phyloP scores from a whole-genome alignment of 164 flowering plant species.

The Cinnamomum micranthum region DNA sequence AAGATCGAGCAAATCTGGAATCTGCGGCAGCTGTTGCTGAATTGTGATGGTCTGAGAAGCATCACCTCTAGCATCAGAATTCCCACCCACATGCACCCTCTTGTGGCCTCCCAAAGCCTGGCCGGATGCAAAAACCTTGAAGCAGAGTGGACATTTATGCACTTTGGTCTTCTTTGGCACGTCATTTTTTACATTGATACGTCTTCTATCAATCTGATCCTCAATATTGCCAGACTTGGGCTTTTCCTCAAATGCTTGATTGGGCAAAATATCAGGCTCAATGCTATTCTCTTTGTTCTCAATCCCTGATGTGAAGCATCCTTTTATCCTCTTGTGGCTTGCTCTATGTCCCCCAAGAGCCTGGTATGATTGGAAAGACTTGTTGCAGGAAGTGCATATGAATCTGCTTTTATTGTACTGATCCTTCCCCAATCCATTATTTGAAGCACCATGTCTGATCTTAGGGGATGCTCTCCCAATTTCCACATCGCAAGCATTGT shows the following conservation, averaged over 20 bases:
- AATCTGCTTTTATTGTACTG: slow-evolving; percentile 36
- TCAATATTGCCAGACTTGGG: slow-evolving; percentile 14
- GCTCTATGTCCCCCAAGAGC: slow-evolving; percentile 63
- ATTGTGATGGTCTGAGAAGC: slow-evolving; percentile 20
- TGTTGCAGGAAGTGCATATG: slow-evolving; percentile 46
- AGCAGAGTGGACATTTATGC: slow-evolving; percentile 56
- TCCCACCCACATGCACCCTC: slow-evolving; percentile 51
- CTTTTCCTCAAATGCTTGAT: slow-evolving; percentile 20
- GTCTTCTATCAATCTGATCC: background rate
- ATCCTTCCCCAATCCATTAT: slow-evolving; percentile 23
- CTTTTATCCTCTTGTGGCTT: slow-evolving; percentile 42
- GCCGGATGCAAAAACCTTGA: slow-evolving; percentile 54
- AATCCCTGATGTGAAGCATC: slow-evolving; percentile 25
- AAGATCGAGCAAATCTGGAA: slow-evolving; percentile 45
- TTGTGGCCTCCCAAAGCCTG: slow-evolving; percentile 82
- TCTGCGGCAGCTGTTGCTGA: slow-evolving; percentile 23
- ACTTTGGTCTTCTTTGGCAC: slow-evolving; percentile 33
- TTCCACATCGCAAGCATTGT: slow-evolving; percentile 18
- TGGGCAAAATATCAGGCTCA: slow-evolving; percentile 24
- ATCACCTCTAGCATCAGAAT: slow-evolving; percentile 17
- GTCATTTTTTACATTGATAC: slow-evolving; percentile 13
- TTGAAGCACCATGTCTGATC: slow-evolving; percentile 17
- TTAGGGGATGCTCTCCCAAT: slow-evolving; percentile 13
- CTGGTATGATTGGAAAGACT: slow-evolving; percentile 48
- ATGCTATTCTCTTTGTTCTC: slow-evolving; percentile 45